These are phyloP conservation scores for Yarrowia sp. DNA, from an alignment of 805 yeast genomes.

Conservation along the genomic window DNA sequence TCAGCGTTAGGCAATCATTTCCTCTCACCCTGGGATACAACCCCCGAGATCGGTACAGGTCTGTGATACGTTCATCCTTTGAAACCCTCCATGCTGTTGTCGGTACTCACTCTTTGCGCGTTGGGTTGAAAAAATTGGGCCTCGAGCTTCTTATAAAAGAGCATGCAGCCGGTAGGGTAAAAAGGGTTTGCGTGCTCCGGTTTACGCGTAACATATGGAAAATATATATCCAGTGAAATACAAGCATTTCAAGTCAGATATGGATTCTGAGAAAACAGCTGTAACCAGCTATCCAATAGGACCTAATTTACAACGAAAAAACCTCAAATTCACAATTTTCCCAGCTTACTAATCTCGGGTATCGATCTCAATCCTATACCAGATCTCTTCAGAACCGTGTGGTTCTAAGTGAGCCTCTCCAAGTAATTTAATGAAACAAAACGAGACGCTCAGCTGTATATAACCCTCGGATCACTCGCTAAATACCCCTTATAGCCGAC, in stretches of 20 bases:
- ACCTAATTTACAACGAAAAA: too few relatives aligned
- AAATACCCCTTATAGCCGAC: neutral
- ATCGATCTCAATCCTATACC: neutral
- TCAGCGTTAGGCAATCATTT: conserved; percentile 25
- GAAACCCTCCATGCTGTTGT: neutral
- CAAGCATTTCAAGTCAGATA: too few relatives aligned
- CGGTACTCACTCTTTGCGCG: conserved; percentile 16
- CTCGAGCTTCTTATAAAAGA: neutral
- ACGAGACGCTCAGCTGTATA: too few relatives aligned
- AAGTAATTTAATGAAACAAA: too few relatives aligned
- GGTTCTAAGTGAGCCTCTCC: too few relatives aligned
- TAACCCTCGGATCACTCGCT: too few relatives aligned
- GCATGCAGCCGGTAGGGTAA: conserved; percentile 11
- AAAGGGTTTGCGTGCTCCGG: neutral
- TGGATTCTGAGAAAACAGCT: too few relatives aligned
- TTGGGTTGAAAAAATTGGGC: neutral
- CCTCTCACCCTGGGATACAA: conserved; percentile 17
- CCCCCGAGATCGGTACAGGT: conserved; percentile 26
- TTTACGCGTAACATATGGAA: neutral
- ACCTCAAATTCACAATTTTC: too few relatives aligned
- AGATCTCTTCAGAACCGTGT: too few relatives aligned
- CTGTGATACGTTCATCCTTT: conserved; percentile 25
- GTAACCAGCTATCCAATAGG: too few relatives aligned
- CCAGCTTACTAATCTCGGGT: neutral
- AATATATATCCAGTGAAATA: neutral